phyloP scores from a whole-genome alignment of 495 filamentous ascomycete genomes.

The Darksidea phi region DNA sequence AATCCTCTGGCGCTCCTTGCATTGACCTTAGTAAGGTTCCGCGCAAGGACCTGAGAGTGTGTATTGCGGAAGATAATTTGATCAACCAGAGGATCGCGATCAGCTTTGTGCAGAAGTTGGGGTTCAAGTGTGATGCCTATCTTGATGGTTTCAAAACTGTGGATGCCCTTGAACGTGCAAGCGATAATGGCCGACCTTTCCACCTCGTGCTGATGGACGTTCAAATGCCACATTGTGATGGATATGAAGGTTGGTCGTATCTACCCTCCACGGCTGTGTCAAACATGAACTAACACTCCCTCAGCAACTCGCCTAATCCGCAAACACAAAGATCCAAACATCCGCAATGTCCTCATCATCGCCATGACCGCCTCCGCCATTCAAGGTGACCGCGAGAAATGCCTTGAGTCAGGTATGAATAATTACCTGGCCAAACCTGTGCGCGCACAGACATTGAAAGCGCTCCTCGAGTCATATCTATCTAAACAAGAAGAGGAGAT shows the following conservation, averaged over 20 bases:
- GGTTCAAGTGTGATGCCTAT: slow-evolving; percentile 78
- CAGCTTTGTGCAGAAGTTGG: slow-evolving; percentile 80
- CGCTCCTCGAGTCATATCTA: slow-evolving; percentile 44
- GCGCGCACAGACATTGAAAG: slow-evolving; percentile 48
- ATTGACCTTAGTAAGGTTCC: slow-evolving; percentile 67
- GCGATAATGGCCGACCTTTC: slow-evolving; percentile 66
- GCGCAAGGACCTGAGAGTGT: slow-evolving; percentile 74
- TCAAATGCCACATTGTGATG: slow-evolving; percentile 90
- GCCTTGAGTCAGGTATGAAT: slow-evolving; percentile 90
- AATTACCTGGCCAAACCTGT: slow-evolving; percentile 94
- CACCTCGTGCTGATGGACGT: slow-evolving; percentile 91
- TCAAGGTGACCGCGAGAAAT: slow-evolving; percentile 87
- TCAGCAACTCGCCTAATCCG: slow-evolving; percentile 67
- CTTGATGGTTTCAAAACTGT: slow-evolving; percentile 83
- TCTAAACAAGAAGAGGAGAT: slow-evolving; percentile 38
- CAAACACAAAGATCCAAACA: slow-evolving; percentile 66
- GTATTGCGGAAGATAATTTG: slow-evolving; percentile 87
- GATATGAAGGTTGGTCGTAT: slow-evolving; percentile 68
- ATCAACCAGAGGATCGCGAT: slow-evolving; percentile 87
- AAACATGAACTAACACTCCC: not conserved
- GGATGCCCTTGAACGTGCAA: slow-evolving; percentile 73
- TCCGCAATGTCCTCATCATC: slow-evolving; percentile 77
- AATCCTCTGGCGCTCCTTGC: slow-evolving; percentile 10
- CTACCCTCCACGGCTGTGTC: not conserved
- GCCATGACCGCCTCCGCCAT: slow-evolving; percentile 94